phyloP scores from a whole-genome alignment of 176 grass and related monocot genomes.

The Luzula sylvatica region DNA sequence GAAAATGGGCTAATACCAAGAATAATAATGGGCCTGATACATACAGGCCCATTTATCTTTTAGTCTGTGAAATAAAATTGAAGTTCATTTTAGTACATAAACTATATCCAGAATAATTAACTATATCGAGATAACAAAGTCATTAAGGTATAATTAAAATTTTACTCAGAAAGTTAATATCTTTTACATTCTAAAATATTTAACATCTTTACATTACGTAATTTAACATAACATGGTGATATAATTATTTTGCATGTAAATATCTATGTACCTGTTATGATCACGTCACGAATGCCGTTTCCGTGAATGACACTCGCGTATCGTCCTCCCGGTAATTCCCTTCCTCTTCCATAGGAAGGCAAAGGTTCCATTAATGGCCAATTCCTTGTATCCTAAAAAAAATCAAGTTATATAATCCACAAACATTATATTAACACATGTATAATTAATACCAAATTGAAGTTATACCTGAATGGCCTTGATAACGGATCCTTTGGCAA shows the following conservation, averaged over 20 bases:
- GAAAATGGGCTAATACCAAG: no score
- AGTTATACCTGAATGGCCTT: conserved; percentile 41
- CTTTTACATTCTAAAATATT: not conserved
- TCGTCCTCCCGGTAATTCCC: conserved; percentile 58
- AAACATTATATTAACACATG: not conserved
- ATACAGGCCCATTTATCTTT: no score
- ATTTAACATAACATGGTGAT: conserved; percentile 6
- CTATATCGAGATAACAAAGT: conserved; percentile 7
- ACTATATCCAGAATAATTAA: conserved; percentile 8
- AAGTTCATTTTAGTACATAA: not conserved
- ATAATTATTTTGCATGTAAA: not conserved
- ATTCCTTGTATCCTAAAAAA: conserved; percentile 38
- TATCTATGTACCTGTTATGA: conserved; percentile 48
- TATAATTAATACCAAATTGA: not conserved
- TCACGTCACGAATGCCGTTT: conserved; percentile 68
- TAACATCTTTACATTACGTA: not conserved
- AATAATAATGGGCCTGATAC: no score
- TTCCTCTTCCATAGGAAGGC: conserved; percentile 71
- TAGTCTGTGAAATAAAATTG: not conserved
- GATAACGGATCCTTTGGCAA: conserved; percentile 61
- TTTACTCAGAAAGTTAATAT: not conserved
- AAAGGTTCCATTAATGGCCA: conserved; percentile 77
- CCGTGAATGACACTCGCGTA: conserved; percentile 69
- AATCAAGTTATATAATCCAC: not conserved
- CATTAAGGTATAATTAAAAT: not conserved